Evolutionary conservation across 192 early-diverging fungal species (phyloP).

Genomic region (Backusella westeae): DNA sequence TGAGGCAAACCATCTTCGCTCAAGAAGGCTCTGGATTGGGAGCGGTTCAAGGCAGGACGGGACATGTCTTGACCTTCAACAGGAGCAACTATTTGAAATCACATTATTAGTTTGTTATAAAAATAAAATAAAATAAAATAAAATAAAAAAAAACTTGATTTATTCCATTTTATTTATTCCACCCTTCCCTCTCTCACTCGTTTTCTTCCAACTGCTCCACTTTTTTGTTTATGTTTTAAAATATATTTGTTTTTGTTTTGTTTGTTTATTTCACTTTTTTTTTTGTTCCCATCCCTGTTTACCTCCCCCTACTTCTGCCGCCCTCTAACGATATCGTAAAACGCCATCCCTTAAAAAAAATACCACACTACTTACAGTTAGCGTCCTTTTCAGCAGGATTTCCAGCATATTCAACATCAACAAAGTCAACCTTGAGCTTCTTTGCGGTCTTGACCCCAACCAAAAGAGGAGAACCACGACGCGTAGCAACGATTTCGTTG

Average conservation of each 20-base stretch:
- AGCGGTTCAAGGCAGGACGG: conserved; percentile 68
- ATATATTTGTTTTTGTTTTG: not conserved
- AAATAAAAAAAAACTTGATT: not conserved
- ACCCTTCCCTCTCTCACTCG: not conserved
- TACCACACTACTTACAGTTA: conserved; percentile 7
- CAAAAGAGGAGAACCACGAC: conserved; percentile 96
- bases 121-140: too few species aligned
- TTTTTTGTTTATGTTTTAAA: not conserved
- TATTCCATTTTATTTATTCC: not conserved
- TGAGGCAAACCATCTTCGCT: conserved; percentile 91
- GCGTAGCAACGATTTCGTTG: conserved; percentile 90
- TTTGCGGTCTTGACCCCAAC: conserved; percentile 97
- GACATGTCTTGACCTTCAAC: conserved; percentile 18
- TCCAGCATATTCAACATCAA: conserved; percentile 90
- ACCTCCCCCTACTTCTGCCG: not conserved
- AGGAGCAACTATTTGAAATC: not conserved
- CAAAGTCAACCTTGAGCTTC: conserved; percentile 98
- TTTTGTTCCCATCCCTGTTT: not conserved
- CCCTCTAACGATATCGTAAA: not conserved
- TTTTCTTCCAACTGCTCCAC: not conserved
- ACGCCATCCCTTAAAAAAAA: not conserved
- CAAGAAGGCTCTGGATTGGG: conserved; percentile 93
- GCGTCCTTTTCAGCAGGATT: conserved; percentile 5
- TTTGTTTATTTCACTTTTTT: not conserved
- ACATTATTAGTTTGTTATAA: too few species aligned